Evolutionary conservation across 2,329 filamentous ascomycete species (phyloP).

Genomic region (Pseudogymnoascus sp.): DNA sequence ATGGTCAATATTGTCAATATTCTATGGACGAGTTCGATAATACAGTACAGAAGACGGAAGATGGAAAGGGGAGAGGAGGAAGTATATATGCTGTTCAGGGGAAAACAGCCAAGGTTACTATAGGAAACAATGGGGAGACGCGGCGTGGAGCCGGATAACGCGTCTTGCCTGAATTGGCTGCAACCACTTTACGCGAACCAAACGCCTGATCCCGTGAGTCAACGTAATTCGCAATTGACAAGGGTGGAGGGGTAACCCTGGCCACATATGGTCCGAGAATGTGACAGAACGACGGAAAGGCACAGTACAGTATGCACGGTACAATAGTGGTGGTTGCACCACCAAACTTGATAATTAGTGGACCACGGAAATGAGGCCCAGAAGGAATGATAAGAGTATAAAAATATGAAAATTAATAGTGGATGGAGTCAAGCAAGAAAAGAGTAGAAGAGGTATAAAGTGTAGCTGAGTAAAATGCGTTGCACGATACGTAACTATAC

Average conservation of each 20-base stretch:
- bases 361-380: conserved; percentile 7
- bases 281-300: neutral
- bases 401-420: neutral
- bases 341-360: conserved; percentile 5
- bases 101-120: neutral
- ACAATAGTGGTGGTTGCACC: neutral
- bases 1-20: conserved; percentile 8
- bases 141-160: conserved; percentile 8
- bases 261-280: neutral
- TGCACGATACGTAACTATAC: neutral
- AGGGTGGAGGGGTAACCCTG: neutral
- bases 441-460: neutral
- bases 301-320: neutral
- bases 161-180: conserved; percentile 8
- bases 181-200: conserved; percentile 12
- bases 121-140: conserved; percentile 12
- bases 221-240: conserved; percentile 3
- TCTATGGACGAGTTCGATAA: neutral
- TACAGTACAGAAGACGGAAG: neutral
- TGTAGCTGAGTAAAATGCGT: neutral
- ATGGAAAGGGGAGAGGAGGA: neutral
- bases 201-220: conserved; percentile 11
- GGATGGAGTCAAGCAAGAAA: neutral
- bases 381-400: neutral
- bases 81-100: conserved; percentile 8